Percentiles rank a stretch among this genome's conserved stretches.
phyloP scores from a whole-genome alignment of 495 filamentous ascomycete genomes.

The Pyrenopolyporus hunteri region DNA sequence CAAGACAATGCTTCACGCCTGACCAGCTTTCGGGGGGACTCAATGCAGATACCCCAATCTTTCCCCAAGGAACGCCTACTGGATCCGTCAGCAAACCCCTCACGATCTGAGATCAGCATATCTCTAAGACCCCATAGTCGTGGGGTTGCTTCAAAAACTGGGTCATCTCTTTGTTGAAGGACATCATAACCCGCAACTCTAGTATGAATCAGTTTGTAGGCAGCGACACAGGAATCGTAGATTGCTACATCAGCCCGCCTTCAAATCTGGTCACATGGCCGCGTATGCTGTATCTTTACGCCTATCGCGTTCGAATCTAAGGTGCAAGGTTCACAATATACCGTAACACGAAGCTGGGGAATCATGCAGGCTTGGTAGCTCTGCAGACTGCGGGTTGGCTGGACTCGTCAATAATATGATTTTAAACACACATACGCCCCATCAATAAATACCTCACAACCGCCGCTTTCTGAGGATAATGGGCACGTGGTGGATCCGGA shows the following conservation, averaged over 20 bases:
- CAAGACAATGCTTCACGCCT: slow-evolving; percentile 12
- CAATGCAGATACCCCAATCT: slow-evolving; percentile 14
- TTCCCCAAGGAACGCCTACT: slow-evolving; percentile 18
- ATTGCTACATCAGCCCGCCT: background rate
- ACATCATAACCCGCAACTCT: slow-evolving; percentile 1
- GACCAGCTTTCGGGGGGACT: slow-evolving; percentile 13
- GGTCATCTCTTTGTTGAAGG: slow-evolving; percentile 6
- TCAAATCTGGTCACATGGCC: slow-evolving; percentile 21
- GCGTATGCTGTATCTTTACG: background rate
- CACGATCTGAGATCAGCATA: slow-evolving; percentile 29
- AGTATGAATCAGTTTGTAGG: slow-evolving; percentile 10
- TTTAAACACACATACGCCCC: background rate
- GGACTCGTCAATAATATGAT: slow-evolving; percentile 7
- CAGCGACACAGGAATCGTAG: slow-evolving; percentile 4
- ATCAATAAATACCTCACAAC: slow-evolving; percentile 31
- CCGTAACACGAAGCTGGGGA: slow-evolving; percentile 30
- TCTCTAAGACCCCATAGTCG: slow-evolving; percentile 13
- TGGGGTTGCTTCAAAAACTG: background rate
- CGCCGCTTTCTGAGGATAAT: background rate
- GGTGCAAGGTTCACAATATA: background rate
- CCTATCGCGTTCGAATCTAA: slow-evolving; percentile 12
- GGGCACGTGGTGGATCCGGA: slow-evolving; percentile 32
- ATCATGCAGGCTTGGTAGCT: slow-evolving; percentile 9
- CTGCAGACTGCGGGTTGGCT: slow-evolving; percentile 3
- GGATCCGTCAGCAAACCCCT: slow-evolving; percentile 8